Evolutionary conservation across 2,329 filamentous ascomycete genomes (phyloP).

Genomic region (Pseudomassariella vexata): DNA sequence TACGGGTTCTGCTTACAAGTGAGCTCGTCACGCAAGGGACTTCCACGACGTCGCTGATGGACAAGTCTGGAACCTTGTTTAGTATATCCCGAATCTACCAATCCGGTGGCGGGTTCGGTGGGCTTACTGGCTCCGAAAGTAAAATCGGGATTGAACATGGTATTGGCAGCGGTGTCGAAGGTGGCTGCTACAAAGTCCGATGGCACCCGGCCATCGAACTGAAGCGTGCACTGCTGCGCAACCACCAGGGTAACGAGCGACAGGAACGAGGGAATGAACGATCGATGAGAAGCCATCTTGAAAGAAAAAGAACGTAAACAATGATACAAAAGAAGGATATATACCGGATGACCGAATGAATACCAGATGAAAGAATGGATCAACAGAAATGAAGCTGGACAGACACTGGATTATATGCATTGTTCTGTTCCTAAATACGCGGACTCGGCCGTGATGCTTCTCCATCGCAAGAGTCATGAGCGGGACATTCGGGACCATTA

Average conservation of each 20-base stretch:
- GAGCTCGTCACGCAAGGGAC: constrained; percentile 36
- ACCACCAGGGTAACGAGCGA: constrained; percentile 1
- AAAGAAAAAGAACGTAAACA: not conserved
- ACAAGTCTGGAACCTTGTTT: constrained; percentile 33
- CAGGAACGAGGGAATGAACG: not conserved
- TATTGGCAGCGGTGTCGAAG: constrained; percentile 34
- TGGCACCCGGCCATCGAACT: constrained; percentile 42
- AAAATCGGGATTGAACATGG: constrained; percentile 44
- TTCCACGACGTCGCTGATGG: constrained; percentile 41
- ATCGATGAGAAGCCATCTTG: not conserved
- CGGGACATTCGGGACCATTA: too few relatives aligned
- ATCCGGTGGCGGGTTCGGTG: too few relatives aligned
- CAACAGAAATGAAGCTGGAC: too few relatives aligned
- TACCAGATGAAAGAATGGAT: too few relatives aligned
- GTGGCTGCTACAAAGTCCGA: constrained; percentile 26
- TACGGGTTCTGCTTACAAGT: constrained; percentile 24
- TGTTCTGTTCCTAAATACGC: too few relatives aligned
- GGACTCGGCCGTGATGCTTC: too few relatives aligned
- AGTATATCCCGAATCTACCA: too few relatives aligned
- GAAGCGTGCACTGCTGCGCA: constrained; percentile 28
- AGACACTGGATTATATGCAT: too few relatives aligned
- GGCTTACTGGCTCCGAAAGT: constrained; percentile 41
- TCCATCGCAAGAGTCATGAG: too few relatives aligned
- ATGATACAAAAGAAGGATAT: not conserved
- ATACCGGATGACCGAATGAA: too few relatives aligned